Conservation (phyloP, 257 asterid species). For the Handroanthus guayacan region DNA sequence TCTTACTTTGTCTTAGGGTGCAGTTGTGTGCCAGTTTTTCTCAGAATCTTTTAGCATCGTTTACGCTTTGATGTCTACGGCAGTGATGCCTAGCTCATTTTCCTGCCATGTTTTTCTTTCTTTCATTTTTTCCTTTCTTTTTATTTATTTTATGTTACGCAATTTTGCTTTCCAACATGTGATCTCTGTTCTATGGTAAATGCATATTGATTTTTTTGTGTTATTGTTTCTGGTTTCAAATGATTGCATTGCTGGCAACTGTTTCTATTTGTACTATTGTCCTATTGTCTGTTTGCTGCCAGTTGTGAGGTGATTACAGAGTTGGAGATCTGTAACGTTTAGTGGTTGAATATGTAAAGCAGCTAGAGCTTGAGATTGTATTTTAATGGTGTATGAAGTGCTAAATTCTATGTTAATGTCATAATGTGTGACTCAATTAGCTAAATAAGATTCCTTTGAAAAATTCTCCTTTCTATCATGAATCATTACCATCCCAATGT, state of each 20-base stretch:
- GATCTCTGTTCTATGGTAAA: no score
- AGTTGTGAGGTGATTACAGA: neutral
- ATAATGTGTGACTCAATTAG: neutral
- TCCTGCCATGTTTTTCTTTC: neutral
- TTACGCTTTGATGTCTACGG: neutral
- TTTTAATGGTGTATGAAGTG: neutral
- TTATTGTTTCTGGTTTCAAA: neutral
- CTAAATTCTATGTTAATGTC: neutral
- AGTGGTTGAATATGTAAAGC: neutral
- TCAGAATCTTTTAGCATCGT: neutral
- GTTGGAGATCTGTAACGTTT: slow-evolving; percentile 8
- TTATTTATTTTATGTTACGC: neutral
- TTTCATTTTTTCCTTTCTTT: no score
- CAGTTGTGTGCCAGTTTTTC: neutral
- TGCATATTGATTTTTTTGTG: neutral
- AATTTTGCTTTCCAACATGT: neutral
- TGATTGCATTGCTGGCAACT: neutral
- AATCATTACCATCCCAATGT: neutral
- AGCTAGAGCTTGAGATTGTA: neutral
- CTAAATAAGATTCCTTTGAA: neutral
- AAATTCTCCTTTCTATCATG: neutral
- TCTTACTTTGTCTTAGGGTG: slow-evolving; percentile 12
- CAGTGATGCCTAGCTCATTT: neutral
- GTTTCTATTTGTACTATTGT: neutral
- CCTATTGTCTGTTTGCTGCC: neutral